Base-by-base conservation (phyloP, 805 yeast genomes). In the Yamadazyma akitaensis region DNA sequence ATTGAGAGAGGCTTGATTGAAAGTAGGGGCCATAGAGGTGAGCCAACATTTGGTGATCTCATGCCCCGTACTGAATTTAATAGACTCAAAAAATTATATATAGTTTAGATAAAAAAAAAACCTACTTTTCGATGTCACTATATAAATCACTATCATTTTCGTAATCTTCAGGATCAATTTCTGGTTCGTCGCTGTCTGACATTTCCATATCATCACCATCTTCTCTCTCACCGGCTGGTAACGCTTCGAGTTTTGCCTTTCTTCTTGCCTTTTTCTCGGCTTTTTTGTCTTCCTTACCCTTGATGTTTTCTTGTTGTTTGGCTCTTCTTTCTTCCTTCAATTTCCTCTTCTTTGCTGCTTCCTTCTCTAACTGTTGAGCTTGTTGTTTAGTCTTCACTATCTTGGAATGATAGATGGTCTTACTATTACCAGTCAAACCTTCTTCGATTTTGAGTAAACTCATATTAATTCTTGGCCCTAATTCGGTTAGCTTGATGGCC, bases 401-500 rank as follows among this genome's bases (percentile, higher is more conserved):
- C 44, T 72, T 76, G 38, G 88, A 76, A 63, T 94, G 99, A 67
- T 86, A 88, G 50, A 94, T 65, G 14, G 94, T 88, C 68, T 88
- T 91, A 43, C 97, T 96, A 0, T 83, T 72, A 48, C 97, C 92
- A 18, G 88, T 78, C 50, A 72, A 60, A 14, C 94, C 96, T 60
- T 92, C 98, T 67, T 92, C 97, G 44, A 94, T 88, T 69, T 94
- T 94, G 42, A 85, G 70, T 48, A 94, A 70, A 43, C 81, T 73
- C 65, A 94, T 70, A 55, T 79, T 81, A 65, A 94, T 67, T 54
- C 99, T 77, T 32, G 99, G 99, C 0, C 99, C 99, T 41, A 92
- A 71, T 65, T 94, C 99, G 1, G 92, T 88, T 42, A 94, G 73
- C 63, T 89, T 91, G 56, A 94, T 88, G 1, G 99, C 98, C 58